Conservation (phyloP, 1,284 basidiomycete genomes). For the Farysia itapuensis region DNA sequence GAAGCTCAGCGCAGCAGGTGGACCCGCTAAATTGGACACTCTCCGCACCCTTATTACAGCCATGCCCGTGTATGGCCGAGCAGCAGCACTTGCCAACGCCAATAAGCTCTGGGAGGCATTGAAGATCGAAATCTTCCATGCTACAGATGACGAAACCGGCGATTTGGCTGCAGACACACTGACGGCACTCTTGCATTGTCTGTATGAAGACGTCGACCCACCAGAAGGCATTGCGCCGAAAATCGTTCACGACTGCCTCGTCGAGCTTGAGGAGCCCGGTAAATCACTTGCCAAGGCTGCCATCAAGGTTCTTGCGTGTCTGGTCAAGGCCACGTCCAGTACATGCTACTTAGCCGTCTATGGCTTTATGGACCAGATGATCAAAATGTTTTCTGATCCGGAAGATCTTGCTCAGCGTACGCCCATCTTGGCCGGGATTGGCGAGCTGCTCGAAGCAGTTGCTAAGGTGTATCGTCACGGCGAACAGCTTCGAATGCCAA, state of each 20-base stretch:
- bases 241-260: conserved; percentile 47
- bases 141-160: conserved; percentile 54
- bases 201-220: conserved; percentile 44
- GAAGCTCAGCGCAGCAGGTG: conserved; percentile 82
- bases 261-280: conserved; percentile 46
- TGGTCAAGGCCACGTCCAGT: conserved; percentile 34
- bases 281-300: conserved; percentile 48
- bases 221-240: conserved; percentile 45
- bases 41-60: conserved; percentile 45
- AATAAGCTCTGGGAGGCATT: conserved; percentile 49
- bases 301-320: conserved; percentile 33
- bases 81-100: conserved; percentile 41
- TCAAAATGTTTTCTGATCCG: conserved; percentile 72
- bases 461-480: conserved; percentile 36
- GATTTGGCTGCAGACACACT: conserved; percentile 42
- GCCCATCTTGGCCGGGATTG: conserved; percentile 65
- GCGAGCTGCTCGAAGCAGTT: conserved; percentile 41
- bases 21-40: conserved; percentile 70
- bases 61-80: conserved; percentile 55
- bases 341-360: conserved; percentile 38
- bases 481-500: conserved; percentile 1
- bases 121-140: conserved; percentile 57
- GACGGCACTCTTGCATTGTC: conserved; percentile 39
- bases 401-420: conserved; percentile 75
- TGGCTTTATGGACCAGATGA: conserved; percentile 42